Percentiles rank a stretch among this genome's conserved stretches.
These are phyloP conservation scores for Monilinia aucupariae DNA, from an alignment of 2,329 filamentous ascomycete species.

Conservation along the genomic window DNA sequence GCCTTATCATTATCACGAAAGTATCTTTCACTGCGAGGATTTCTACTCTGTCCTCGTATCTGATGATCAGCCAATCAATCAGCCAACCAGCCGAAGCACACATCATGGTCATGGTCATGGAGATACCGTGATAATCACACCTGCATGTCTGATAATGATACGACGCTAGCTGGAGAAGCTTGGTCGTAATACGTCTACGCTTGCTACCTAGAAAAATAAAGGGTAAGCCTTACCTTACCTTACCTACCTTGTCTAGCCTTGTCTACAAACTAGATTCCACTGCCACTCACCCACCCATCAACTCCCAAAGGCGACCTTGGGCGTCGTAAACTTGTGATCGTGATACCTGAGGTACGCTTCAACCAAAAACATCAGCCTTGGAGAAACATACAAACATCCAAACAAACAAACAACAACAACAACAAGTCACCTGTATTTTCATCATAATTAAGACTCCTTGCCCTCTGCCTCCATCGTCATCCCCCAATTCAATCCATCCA, in stretches of 20 bases:
- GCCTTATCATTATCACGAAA: too few relatives aligned
- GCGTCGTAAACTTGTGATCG: not conserved
- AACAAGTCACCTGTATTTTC: not conserved
- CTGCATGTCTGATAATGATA: too few relatives aligned
- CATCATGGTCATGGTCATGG: too few relatives aligned
- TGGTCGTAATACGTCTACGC: constrained; percentile 9
- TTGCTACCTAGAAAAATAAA: constrained; percentile 3
- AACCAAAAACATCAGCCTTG: constrained; percentile 16
- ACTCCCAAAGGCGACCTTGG: not conserved
- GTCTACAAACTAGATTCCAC: not conserved
- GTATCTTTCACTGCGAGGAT: too few relatives aligned
- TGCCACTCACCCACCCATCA: too few relatives aligned
- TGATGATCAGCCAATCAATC: too few relatives aligned
- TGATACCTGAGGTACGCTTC: constrained; percentile 12
- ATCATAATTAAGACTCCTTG: not conserved
- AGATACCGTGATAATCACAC: too few relatives aligned
- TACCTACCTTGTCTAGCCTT: constrained; percentile 5
- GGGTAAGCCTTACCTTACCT: not conserved
- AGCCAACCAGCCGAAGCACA: too few relatives aligned
- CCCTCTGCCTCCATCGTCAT: not conserved
- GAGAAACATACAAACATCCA: not conserved
- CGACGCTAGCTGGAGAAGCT: too few relatives aligned
- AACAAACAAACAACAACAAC: not conserved
- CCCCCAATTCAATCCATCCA: constrained; percentile 37
- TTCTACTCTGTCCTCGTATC: too few relatives aligned